These are phyloP conservation scores for Zygotorulaspora danielsina DNA, from an alignment of 805 yeast genomes.

Conservation along the genomic window DNA sequence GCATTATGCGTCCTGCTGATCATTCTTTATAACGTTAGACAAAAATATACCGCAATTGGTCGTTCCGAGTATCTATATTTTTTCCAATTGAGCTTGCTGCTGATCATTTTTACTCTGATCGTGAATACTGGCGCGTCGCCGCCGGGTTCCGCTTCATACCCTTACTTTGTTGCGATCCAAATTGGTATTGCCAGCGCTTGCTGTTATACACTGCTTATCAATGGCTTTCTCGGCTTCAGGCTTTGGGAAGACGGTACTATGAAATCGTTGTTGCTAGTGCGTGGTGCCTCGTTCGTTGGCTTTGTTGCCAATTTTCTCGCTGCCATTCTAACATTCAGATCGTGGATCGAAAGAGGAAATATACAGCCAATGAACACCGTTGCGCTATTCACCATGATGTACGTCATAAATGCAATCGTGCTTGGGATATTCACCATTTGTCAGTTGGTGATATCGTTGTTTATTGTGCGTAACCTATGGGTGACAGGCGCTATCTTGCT, in stretches of 20 bases:
- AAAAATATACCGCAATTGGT: slow-evolving; percentile 93
- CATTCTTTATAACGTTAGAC: slow-evolving; percentile 70
- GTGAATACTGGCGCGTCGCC: slow-evolving; percentile 94
- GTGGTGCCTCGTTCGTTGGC: slow-evolving; percentile 50
- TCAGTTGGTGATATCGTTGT: slow-evolving; percentile 62
- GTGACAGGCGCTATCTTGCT: slow-evolving; percentile 78
- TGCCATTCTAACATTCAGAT: slow-evolving; percentile 66
- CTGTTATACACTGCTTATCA: slow-evolving; percentile 62
- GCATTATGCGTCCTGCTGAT: slow-evolving; percentile 60
- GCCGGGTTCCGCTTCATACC: slow-evolving; percentile 69
- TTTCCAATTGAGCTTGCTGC: slow-evolving; percentile 54
- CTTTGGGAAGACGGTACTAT: slow-evolving; percentile 92
- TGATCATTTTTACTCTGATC: slow-evolving; percentile 61
- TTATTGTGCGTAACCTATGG: slow-evolving; percentile 76
- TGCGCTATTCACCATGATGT: slow-evolving; percentile 67
- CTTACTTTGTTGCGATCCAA: slow-evolving; percentile 81
- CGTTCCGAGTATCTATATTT: slow-evolving; percentile 78
- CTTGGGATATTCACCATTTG: slow-evolving; percentile 58
- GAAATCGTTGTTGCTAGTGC: slow-evolving; percentile 53
- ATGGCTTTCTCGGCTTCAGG: slow-evolving; percentile 81
- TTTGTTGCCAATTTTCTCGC: slow-evolving; percentile 65
- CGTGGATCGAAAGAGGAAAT: slow-evolving; percentile 47
- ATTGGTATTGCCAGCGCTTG: slow-evolving; percentile 67
- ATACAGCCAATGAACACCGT: slow-evolving; percentile 51
- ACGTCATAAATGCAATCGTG: slow-evolving; percentile 65